These are phyloP conservation scores for Tanacetum coccineum DNA, from an alignment of 129 eudicot genomes.

Conservation along the genomic window DNA sequence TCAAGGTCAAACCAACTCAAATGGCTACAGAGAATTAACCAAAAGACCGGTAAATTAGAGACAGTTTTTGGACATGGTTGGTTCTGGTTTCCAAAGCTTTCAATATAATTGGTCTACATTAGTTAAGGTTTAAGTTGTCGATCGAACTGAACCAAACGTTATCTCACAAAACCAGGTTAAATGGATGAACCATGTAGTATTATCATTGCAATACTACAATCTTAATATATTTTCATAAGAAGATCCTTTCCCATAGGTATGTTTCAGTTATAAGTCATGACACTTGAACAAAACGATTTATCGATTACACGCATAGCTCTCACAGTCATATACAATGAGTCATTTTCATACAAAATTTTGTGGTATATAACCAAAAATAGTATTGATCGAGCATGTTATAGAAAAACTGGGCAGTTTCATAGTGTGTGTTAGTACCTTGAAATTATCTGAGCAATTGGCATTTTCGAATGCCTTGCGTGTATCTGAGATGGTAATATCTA, in stretches of 20 bases:
- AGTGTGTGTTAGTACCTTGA: constrained; percentile 47
- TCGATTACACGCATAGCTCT: neutral
- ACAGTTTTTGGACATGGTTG: too few species aligned
- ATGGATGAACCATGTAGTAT: neutral
- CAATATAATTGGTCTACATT: neutral
- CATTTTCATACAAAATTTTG: neutral
- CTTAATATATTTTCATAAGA: too few species aligned
- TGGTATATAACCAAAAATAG: too few species aligned
- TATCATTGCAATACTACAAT: too few species aligned
- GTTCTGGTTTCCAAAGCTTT: too few species aligned
- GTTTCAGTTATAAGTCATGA: neutral
- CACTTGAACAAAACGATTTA: neutral
- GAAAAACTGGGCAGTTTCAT: too few species aligned
- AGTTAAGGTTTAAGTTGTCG: neutral
- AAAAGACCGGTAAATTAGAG: too few species aligned
- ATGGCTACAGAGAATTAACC: too few species aligned
- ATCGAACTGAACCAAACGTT: neutral
- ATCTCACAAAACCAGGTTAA: neutral
- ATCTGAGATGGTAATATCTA: constrained; percentile 52
- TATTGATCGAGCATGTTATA: too few species aligned
- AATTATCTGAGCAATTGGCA: constrained; percentile 35
- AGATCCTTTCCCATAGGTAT: neutral
- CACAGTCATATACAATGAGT: neutral
- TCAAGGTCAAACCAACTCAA: neutral
- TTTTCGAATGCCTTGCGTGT: constrained; percentile 44